Conservation (phyloP, 768 basidiomycete genomes). For the Boletales sp. region DNA sequence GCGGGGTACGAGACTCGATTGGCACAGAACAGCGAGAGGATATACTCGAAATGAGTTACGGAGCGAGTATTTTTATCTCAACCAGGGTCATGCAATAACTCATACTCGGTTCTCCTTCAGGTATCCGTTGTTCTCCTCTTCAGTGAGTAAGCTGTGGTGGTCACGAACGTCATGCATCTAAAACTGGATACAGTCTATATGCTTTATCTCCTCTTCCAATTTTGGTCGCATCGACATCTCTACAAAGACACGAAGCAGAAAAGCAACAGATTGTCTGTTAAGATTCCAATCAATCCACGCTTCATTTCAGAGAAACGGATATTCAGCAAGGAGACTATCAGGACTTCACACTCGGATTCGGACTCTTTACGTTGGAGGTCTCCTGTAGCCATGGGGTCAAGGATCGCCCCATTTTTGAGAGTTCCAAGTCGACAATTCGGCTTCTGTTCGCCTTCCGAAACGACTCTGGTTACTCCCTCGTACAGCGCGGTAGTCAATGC, state of each 20-base stretch:
- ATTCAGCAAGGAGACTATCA: constrained; percentile 23
- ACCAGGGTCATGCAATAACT: not conserved
- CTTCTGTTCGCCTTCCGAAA: constrained; percentile 26
- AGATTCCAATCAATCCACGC: constrained; percentile 28
- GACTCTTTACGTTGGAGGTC: constrained; percentile 14
- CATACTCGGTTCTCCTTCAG: constrained; percentile 19
- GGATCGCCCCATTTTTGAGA: constrained; percentile 4
- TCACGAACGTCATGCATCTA: not conserved
- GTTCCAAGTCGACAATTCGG: constrained; percentile 6
- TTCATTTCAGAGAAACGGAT: constrained; percentile 25
- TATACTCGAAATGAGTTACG: constrained; percentile 50
- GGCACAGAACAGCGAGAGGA: constrained; percentile 33
- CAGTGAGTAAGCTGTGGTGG: constrained; percentile 33
- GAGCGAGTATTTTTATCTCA: constrained; percentile 33
- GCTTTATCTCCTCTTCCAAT: constrained; percentile 51
- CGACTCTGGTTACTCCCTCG: constrained; percentile 18
- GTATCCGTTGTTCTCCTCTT: constrained; percentile 52
- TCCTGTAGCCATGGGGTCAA: constrained; percentile 12
- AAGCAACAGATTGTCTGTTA: constrained; percentile 36
- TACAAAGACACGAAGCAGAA: constrained; percentile 48
- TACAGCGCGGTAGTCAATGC: not conserved
- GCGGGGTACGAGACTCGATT: constrained; percentile 17
- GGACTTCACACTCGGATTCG: constrained; percentile 18
- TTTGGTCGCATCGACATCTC: constrained; percentile 53
- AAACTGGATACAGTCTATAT: constrained; percentile 40